Base-by-base conservation (phyloP, 2,329 filamentous ascomycete species). In the Gaeumannomyces tritici region DNA sequence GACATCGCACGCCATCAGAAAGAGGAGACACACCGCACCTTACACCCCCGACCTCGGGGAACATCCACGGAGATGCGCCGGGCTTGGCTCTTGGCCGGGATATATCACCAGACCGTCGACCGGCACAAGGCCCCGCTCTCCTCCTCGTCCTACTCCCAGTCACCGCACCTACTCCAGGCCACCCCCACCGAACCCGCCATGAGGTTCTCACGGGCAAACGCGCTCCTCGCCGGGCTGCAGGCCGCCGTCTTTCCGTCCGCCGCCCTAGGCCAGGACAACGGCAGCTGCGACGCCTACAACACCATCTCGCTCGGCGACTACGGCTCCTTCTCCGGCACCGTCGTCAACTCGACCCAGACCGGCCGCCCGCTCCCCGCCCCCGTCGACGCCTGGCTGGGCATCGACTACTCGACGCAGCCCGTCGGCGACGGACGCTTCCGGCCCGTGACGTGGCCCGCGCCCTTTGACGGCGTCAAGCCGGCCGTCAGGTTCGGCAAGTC, bases 341-440 rank as follows among this genome's bases (percentile, higher is more conserved):
- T 60, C 7, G 59, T 60, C 18, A 60, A 42, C 27, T 42, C 47
- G 6, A 60, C 59, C 27, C 54, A 54, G 27, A 12, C 42, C 27
- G 59, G 59, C 15, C 42, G 28, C 24, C 2, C 59, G 21, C 59
- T 60, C 3, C 59, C 59, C 18, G 47, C 59, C 21, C 59, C 59
- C 13, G 59, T 60, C 28, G 59, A 60, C 59, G 59, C 59, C n/a
- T 60, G 59, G 59, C 59, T 60, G 26, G 59, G 59, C 5, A 60
- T 60, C 42, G 42, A 60, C 59, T 60, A 28, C 13, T 42, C 59
- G 26, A 60, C 42, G 42, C 59, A 60, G 27, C 59, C 59, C 3
- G 27, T 60, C 5, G 42, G 59, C 12, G 59, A 60, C 21, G 54
- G 54, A 21, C 59, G 59, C 42, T 60, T 60, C 59, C 59, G 42